A percentile compares a stretch with the other conserved stretches of the same genome.
These are phyloP conservation scores for Citrus sp. DNA, from an alignment of 345 rosid species.

Conservation along the genomic window DNA sequence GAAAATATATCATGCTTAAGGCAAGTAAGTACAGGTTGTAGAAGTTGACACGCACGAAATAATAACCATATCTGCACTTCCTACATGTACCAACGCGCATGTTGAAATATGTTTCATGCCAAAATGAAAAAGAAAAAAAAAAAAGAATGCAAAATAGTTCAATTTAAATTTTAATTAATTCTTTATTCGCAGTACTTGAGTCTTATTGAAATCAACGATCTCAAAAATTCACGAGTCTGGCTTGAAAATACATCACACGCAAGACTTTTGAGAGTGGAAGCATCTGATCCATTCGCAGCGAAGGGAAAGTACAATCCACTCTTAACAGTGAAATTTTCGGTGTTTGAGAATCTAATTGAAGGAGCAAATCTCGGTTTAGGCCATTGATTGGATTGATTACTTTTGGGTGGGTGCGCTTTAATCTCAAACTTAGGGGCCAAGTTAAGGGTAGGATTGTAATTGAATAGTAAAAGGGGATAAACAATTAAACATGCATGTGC, in stretches of 20 bases:
- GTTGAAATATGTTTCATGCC: neutral
- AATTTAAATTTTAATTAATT: too few species aligned
- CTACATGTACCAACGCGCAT: neutral
- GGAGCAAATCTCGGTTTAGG: neutral
- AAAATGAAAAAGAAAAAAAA: too few species aligned
- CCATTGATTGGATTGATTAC: neutral
- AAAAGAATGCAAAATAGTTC: neutral
- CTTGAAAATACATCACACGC: neutral
- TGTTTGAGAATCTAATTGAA: neutral
- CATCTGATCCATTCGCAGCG: neutral
- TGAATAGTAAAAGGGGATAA: neutral
- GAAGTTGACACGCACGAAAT: neutral
- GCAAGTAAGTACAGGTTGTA: neutral
- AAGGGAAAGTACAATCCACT: neutral
- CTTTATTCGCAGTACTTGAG: too few species aligned
- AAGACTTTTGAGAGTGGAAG: neutral
- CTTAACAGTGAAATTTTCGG: neutral
- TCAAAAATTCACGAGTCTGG: neutral
- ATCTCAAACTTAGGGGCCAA: neutral
- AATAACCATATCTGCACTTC: neutral
- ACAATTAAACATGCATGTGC: neutral
- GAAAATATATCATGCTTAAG: neutral
- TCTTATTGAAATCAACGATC: neutral
- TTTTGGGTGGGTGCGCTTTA: neutral
- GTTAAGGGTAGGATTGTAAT: neutral